These are phyloP conservation scores for Penicillium oxalicum DNA, from an alignment of 2,329 filamentous ascomycete species.

Conservation along the genomic window DNA sequence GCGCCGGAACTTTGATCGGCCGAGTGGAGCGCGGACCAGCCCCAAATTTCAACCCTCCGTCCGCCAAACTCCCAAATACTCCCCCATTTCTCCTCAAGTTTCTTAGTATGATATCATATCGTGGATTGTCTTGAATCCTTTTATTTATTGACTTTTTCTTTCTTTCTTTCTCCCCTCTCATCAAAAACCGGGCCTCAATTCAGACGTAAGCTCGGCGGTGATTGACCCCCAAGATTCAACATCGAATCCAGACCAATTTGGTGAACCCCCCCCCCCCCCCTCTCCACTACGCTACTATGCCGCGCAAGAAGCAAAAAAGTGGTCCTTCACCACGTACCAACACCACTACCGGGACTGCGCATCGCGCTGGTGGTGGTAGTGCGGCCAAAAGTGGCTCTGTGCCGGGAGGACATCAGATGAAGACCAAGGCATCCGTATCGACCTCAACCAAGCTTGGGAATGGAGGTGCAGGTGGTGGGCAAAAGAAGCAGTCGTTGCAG, in stretches of 20 bases:
- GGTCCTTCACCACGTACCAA: constrained; percentile 8
- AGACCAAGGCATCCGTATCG: neutral
- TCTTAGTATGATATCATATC: too few relatives aligned
- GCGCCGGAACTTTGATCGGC: constrained; percentile 18
- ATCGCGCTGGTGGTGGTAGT: neutral
- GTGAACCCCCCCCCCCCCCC: too few relatives aligned
- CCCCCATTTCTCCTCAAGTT: neutral
- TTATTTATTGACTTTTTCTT: neutral
- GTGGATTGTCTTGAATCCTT: neutral
- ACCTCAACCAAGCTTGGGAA: neutral
- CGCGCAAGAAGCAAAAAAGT: constrained; percentile 18
- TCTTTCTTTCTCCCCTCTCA: too few relatives aligned
- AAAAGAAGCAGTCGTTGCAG: constrained; percentile 18
- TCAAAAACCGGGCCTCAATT: too few relatives aligned
- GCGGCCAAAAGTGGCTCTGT: constrained; percentile 3
- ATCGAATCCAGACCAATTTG: too few relatives aligned
- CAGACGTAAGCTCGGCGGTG: too few relatives aligned
- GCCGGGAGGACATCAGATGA: neutral
- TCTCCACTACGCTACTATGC: constrained; percentile 8
- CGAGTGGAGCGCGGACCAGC: constrained; percentile 4
- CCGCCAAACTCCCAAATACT: neutral
- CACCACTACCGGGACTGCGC: constrained; percentile 4
- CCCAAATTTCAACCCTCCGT: constrained; percentile 2
- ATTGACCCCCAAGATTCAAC: too few relatives aligned
- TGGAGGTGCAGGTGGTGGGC: constrained; percentile 1